These are phyloP conservation scores for Pseudogymnoascus sp. DNA, from an alignment of 2,329 filamentous ascomycete genomes.

Conservation along the genomic window DNA sequence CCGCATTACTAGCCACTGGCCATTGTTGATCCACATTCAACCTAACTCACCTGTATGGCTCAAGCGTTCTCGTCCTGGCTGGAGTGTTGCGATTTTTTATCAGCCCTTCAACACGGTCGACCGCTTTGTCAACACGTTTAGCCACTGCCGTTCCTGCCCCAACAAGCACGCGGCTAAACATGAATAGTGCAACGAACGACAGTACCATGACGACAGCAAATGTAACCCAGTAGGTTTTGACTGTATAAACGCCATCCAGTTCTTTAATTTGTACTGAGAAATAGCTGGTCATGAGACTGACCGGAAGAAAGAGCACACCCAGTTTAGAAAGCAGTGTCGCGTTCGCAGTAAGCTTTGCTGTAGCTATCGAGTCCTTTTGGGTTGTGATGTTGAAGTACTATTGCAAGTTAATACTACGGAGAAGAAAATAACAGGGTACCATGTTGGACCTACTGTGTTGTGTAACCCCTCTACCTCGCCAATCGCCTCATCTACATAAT, in stretches of 20 bases:
- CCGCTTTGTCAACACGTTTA: background rate
- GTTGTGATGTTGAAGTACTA: conserved; percentile 73
- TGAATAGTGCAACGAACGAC: conserved; percentile 51
- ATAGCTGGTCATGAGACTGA: conserved; percentile 67
- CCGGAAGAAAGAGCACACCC: conserved; percentile 67
- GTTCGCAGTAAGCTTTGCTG: conserved; percentile 63
- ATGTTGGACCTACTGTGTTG: conserved; percentile 44
- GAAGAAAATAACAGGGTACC: background rate
- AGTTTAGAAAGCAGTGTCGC: conserved; percentile 68
- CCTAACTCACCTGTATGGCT: background rate
- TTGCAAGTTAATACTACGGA: conserved; percentile 15
- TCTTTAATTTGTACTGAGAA: conserved; percentile 60
- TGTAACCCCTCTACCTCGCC: conserved; percentile 65
- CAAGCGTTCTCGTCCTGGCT: background rate
- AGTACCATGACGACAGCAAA: conserved; percentile 57
- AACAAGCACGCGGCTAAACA: conserved; percentile 41
- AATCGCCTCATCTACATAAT: conserved; percentile 54
- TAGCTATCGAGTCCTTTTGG: conserved; percentile 65
- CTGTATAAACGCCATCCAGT: conserved; percentile 48
- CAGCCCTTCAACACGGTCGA: background rate
- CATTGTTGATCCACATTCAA: background rate
- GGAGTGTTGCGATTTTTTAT: background rate
- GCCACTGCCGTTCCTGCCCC: conserved; percentile 23
- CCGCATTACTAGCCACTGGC: background rate
- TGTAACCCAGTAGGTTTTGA: conserved; percentile 57